Conservation (phyloP, 2,329 filamentous ascomycete species). For the Monosporascus sp. region DNA sequence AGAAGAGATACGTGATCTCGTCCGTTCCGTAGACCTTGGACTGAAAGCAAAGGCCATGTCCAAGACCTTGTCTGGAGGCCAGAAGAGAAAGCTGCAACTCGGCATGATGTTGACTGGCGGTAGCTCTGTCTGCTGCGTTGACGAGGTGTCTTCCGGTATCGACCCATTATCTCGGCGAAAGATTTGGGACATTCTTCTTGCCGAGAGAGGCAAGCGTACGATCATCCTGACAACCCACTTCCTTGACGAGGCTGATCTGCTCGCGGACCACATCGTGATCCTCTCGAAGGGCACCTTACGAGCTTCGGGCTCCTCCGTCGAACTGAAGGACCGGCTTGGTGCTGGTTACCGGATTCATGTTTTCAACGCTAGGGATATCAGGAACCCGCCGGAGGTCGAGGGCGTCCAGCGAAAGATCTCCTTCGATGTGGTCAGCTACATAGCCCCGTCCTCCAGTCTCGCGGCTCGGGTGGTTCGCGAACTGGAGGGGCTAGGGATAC, state of each 20-base stretch:
- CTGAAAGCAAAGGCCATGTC: conserved; percentile 68
- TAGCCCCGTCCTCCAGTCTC: conserved; percentile 61
- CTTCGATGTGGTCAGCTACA: conserved; percentile 69
- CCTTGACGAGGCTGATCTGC: conserved; percentile 83
- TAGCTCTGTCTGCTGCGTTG: conserved; percentile 80
- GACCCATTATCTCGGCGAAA: conserved; percentile 83
- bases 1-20: conserved; percentile 56
- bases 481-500: conserved; percentile 61
- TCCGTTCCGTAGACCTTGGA: conserved; percentile 67
- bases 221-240: conserved; percentile 91
- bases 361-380: conserved; percentile 50
- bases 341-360: conserved; percentile 81
- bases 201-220: conserved; percentile 74
- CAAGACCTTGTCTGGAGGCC: conserved; percentile 79
- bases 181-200: conserved; percentile 89
- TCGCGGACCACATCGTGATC: conserved; percentile 85
- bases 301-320: conserved; percentile 77
- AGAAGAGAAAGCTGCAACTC: conserved; percentile 87
- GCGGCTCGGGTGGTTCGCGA: conserved; percentile 66
- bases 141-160: conserved; percentile 84
- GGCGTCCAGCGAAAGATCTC: conserved; percentile 53
- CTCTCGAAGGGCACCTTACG: conserved; percentile 79
- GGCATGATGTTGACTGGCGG: conserved; percentile 95
- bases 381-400: conserved; percentile 44
- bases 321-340: conserved; percentile 75